Percentiles rank a stretch among this genome's conserved stretches.
Conservation (phyloP, 495 filamentous ascomycete genomes). For the Podospora didyma region DNA sequence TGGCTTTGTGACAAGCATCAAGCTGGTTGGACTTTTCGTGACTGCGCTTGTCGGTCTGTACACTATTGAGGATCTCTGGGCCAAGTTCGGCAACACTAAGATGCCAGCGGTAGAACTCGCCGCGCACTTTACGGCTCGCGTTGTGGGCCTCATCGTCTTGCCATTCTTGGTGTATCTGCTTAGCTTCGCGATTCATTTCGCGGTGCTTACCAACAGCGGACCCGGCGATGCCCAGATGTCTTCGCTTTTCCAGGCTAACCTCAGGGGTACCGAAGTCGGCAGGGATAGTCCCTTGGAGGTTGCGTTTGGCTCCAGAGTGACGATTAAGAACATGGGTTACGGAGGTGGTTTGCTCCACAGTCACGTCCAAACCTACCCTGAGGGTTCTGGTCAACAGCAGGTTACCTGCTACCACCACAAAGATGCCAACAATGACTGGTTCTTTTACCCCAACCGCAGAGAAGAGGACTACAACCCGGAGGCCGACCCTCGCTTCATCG, state of each 20-base stretch:
- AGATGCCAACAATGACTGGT: conserved; percentile 99
- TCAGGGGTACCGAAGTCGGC: conserved; percentile 88
- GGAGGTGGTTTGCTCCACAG: conserved; percentile 97
- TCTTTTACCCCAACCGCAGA: conserved; percentile 87
- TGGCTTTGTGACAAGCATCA: conserved; percentile 96
- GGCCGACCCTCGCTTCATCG: conserved; percentile 65
- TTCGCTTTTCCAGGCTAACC: conserved; percentile 96
- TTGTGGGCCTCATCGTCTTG: conserved; percentile 82
- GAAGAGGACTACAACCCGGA: conserved; percentile 69
- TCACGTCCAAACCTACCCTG: conserved; percentile 91
- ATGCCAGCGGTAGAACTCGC: conserved; percentile 82
- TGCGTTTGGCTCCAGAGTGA: conserved; percentile 82
- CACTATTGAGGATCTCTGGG: conserved; percentile 95
- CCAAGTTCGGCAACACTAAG: conserved; percentile 91
- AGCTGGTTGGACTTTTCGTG: conserved; percentile 94
- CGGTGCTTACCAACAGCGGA: conserved; percentile 87
- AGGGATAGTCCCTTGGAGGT: conserved; percentile 91
- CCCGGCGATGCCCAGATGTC: conserved; percentile 99
- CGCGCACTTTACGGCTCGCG: conserved; percentile 73
- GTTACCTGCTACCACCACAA: conserved; percentile 99
- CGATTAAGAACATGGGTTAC: conserved; percentile 98
- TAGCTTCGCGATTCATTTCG: conserved; percentile 91
- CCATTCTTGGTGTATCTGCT: conserved; percentile 87
- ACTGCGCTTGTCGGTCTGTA: conserved; percentile 94
- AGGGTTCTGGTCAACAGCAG: conserved; percentile 92